Evolutionary conservation across 2,329 filamentous ascomycete genomes (phyloP).

Genomic region (Microcera coccophila): DNA sequence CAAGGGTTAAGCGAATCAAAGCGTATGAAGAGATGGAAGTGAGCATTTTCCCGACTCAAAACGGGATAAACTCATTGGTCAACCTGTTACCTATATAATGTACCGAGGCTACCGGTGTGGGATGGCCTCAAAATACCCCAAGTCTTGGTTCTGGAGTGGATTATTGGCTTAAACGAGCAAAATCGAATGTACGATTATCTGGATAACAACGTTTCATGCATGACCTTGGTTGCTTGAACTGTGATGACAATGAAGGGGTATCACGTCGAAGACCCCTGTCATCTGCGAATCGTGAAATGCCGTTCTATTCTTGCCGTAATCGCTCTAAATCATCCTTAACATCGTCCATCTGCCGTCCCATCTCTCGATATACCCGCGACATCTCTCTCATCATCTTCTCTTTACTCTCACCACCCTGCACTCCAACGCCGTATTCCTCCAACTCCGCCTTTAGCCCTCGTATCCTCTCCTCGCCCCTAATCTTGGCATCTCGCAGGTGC

Average conservation of each 20-base stretch:
- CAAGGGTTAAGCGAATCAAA: conserved; percentile 54
- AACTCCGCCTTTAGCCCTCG: conserved; percentile 42
- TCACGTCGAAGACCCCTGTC: too few relatives aligned
- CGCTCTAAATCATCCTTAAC: conserved; percentile 45
- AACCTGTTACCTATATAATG: conserved; percentile 2
- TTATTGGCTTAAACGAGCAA: conserved; percentile 13
- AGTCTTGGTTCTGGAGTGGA: conserved; percentile 18
- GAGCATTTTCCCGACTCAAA: background rate
- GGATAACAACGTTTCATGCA: conserved; percentile 7
- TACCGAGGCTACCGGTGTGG: conserved; percentile 13
- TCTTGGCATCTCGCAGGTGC: conserved; percentile 48
- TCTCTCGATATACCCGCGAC: conserved; percentile 48
- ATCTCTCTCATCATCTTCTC: conserved; percentile 52
- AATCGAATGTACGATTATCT: conserved; percentile 25
- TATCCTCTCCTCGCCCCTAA: conserved; percentile 43
- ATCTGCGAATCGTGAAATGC: background rate
- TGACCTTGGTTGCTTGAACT: too few relatives aligned
- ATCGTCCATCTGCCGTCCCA: conserved; percentile 48
- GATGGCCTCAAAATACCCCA: conserved; percentile 22
- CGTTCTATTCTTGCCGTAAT: conserved; percentile 24
- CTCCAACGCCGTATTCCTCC: conserved; percentile 46
- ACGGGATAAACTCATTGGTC: conserved; percentile 1
- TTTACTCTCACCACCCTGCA: conserved; percentile 36
- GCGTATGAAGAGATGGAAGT: background rate
- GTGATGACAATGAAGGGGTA: too few relatives aligned